A percentile compares a stretch with the other conserved stretches of the same genome.
phyloP scores from a whole-genome alignment of 257 asterid species.

The Capsicum pubescens region DNA sequence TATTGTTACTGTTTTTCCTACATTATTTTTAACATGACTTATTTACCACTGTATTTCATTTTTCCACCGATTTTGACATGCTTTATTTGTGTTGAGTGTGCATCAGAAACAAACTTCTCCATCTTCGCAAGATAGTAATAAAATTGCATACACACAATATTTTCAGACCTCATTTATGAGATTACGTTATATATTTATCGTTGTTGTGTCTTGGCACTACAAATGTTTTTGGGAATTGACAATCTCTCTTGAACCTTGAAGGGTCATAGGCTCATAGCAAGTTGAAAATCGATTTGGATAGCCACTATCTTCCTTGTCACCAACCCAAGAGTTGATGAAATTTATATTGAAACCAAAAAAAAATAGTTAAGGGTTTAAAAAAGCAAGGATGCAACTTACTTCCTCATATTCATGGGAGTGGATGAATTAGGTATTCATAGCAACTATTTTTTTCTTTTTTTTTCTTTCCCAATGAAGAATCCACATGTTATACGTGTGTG shows the following conservation, averaged over 20 bases:
- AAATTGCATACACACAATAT: not conserved
- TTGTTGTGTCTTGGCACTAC: not conserved
- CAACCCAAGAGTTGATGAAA: not conserved
- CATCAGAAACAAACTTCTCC: not conserved
- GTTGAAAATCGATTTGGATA: constrained; percentile 24
- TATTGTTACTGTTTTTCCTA: not conserved
- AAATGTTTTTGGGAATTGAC: not conserved
- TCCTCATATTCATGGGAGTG: constrained; percentile 24
- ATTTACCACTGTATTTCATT: not conserved
- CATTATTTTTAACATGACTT: not conserved
- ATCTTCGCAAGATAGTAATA: not conserved
- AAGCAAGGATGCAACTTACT: not conserved
- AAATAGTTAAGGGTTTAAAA: not conserved
- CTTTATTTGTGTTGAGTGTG: not conserved
- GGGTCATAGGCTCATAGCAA: not conserved
- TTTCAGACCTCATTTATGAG: not conserved
- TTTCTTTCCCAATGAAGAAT: constrained; percentile 7
- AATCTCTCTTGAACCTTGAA: not conserved
- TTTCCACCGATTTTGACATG: not conserved
- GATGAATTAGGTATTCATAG: constrained; percentile 10
- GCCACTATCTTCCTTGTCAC: not conserved
- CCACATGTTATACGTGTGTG: constrained; percentile 6
- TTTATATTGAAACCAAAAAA: not conserved
- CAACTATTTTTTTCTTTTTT: not conserved
- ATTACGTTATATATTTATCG: not conserved